These are phyloP conservation scores for Plasmodium gaboni DNA, from an alignment of 169 alveolate genomes.

Conservation along the genomic window DNA sequence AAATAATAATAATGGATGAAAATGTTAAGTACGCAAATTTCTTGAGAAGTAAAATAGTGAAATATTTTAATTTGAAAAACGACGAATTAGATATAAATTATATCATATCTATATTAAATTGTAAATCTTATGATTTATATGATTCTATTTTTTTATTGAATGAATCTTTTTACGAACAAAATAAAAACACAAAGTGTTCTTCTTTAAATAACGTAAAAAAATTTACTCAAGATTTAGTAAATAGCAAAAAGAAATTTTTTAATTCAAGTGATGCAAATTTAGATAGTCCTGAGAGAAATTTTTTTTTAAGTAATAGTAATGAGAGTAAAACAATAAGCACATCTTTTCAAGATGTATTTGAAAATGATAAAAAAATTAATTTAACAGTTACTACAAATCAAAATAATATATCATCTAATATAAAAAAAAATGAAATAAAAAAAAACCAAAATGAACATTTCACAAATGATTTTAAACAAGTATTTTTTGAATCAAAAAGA, in stretches of 20 bases:
- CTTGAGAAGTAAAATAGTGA: slow-evolving; percentile 39
- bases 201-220: slow-evolving; percentile 23
- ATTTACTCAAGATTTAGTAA: slow-evolving; percentile 55
- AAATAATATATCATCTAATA: background rate
- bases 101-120: slow-evolving; percentile 41
- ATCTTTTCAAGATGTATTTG: slow-evolving; percentile 26
- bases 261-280: background rate
- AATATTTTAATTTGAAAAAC: slow-evolving; percentile 58
- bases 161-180: slow-evolving; percentile 41
- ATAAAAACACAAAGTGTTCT: slow-evolving; percentile 29
- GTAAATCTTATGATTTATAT: slow-evolving; percentile 34
- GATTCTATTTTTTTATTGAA: slow-evolving; percentile 47
- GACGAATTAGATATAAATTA: slow-evolving; percentile 52
- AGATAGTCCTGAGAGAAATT: background rate
- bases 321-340: slow-evolving; percentile 7
- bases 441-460: background rate
- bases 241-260: slow-evolving; percentile 21
- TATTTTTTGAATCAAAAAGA: no score
- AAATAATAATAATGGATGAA: background rate
- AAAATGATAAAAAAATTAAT: slow-evolving; percentile 8
- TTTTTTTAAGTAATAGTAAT: background rate
- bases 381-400: background rate
- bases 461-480: no score
- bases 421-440: background rate
- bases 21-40: slow-evolving; percentile 42